These are phyloP conservation scores for Leccinum broughii DNA, from an alignment of 768 basidiomycete species.

Conservation along the genomic window DNA sequence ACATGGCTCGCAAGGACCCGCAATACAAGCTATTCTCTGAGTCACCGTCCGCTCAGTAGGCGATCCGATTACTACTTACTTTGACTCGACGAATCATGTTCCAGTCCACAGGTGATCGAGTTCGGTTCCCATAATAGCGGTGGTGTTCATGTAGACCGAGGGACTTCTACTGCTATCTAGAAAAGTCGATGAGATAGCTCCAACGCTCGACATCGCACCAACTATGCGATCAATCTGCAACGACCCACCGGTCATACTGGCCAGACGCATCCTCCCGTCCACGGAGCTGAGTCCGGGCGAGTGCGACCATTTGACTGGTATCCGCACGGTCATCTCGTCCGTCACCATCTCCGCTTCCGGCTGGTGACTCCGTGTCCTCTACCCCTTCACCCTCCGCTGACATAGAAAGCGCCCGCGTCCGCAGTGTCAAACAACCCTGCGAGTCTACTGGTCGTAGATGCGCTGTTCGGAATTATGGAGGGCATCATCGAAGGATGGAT, in stretches of 20 bases:
- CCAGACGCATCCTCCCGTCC: background rate
- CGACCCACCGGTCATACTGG: background rate
- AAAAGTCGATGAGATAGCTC: no score
- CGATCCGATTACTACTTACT: no score
- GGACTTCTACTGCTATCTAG: no score
- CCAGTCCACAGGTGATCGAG: no score
- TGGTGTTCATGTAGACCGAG: no score
- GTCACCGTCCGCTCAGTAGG: no score
- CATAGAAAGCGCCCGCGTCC: conserved; percentile 72
- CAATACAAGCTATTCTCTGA: no score
- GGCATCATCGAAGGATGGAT: conserved; percentile 80
- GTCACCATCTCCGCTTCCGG: conserved; percentile 39
- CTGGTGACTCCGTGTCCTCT: conserved; percentile 23
- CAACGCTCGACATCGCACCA: no score
- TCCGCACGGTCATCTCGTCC: conserved; percentile 36
- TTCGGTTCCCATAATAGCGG: no score
- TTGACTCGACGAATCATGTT: no score
- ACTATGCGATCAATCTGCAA: no score
- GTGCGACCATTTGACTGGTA: conserved; percentile 30
- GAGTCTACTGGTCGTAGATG: conserved; percentile 41
- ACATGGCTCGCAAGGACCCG: no score
- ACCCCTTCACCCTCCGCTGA: background rate
- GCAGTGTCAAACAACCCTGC: conserved; percentile 80
- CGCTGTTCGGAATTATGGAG: conserved; percentile 32
- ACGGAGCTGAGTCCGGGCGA: conserved; percentile 11